These are phyloP conservation scores for Chrysophaeum taylorii DNA, from an alignment of 352 stramenopile genomes.

Conservation along the genomic window DNA sequence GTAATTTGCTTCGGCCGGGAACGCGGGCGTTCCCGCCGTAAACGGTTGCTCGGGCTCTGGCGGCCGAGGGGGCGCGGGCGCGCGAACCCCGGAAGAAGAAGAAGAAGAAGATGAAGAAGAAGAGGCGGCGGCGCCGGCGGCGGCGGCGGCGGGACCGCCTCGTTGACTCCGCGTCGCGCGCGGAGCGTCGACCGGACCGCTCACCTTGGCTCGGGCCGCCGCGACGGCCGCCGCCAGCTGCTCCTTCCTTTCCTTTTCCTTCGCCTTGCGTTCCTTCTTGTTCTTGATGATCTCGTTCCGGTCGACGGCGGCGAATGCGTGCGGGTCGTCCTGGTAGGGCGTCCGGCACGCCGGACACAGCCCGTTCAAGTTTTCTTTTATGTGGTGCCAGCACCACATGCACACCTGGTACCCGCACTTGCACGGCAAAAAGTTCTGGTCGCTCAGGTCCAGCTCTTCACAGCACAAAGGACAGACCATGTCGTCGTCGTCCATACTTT, in stretches of 20 bases:
- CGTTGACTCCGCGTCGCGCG: no score
- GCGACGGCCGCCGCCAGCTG: no score
- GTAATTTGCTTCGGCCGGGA: no score
- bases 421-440: constrained; percentile 96
- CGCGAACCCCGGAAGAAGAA: no score
- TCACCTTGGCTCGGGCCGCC: no score
- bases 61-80: no score
- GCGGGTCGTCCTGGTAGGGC: constrained; percentile 84
- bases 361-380: constrained; percentile 95
- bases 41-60: no score
- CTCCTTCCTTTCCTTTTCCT: constrained; percentile 64
- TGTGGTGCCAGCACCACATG: constrained; percentile 99
- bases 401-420: constrained; percentile 98
- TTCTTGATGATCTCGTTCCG: constrained; percentile 19
- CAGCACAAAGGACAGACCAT: constrained; percentile 89
- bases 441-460: constrained; percentile 93
- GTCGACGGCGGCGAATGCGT: constrained; percentile 53
- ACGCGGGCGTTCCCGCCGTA: no score
- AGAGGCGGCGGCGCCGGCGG: no score
- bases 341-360: constrained; percentile 93
- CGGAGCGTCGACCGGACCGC: no score
- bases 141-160: no score
- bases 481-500: constrained; percentile 1
- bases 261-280: constrained; percentile 54
- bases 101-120: no score